Percentiles rank a stretch among this genome's conserved stretches.
Conservation (phyloP, 495 filamentous ascomycete genomes). For the Parachaetomium inaequale region DNA sequence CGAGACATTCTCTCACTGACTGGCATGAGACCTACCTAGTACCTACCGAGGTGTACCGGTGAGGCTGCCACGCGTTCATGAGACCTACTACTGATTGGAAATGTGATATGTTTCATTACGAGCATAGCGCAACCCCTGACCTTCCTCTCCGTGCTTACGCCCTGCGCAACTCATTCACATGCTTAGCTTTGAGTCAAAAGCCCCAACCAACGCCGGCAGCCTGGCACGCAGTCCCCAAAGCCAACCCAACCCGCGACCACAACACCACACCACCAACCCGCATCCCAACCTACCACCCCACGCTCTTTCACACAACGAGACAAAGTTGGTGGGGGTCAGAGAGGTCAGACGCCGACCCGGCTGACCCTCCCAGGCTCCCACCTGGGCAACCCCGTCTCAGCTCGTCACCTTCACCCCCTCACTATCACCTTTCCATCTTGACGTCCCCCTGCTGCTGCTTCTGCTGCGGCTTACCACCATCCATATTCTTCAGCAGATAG, state of each 20-base stretch:
- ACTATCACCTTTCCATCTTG: conserved; percentile 46
- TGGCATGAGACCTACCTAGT: not conserved
- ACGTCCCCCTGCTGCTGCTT: conserved; percentile 35
- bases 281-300: not conserved
- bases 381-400: not conserved
- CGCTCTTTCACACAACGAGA: not conserved
- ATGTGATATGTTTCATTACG: not conserved
- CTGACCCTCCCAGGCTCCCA: conserved; percentile 12
- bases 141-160: not conserved
- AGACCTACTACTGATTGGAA: not conserved
- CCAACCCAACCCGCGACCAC: not conserved
- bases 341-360: not conserved
- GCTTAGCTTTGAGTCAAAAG: not conserved
- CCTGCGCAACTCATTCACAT: conserved; percentile 1
- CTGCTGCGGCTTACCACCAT: conserved; percentile 35
- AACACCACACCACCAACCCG: not conserved
- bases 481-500: conserved; percentile 76
- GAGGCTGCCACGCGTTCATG: not conserved
- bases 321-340: not conserved
- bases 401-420: not conserved
- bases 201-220: not conserved
- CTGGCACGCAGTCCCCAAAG: not conserved
- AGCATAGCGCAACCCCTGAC: not conserved
- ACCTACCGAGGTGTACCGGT: not conserved
- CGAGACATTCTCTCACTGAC: not conserved